Base-by-base conservation (phyloP, 495 filamentous ascomycete genomes). In the Penicillium maclennaniae region DNA sequence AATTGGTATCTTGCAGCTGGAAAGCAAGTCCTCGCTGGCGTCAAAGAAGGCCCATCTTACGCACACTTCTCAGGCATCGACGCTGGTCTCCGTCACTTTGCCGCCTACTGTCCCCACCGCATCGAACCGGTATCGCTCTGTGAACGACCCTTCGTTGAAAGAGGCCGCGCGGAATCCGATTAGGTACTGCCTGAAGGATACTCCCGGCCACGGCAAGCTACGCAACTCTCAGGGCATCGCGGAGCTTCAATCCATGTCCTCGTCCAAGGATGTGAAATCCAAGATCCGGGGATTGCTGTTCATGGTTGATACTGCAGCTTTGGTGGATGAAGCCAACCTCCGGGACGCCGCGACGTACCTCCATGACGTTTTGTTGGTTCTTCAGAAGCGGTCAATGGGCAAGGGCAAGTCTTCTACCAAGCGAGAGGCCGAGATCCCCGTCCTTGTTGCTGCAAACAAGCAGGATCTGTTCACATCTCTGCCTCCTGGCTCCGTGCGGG, bases 161-260 rank as follows among this genome's bases (percentile, higher is more conserved):
- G 69, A 81, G n/a, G 77, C 81, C 54, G 79, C 85, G 54, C 83
- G 80, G 46, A 91, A 96, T 68, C 80, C 84, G 49, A 81, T 87
- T 62, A 86, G 79, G 45, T 92, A 96, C 70, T 77, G 88, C 44
- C 71, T 97, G 23, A 69, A 83, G 62, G 92, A 98, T 74, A 97
- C 93, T 4, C 92, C 92, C 1, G 92, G 92, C 49, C 93, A 97
- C 77, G 91, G 90, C 46, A 98, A 98, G 67, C 83, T 97, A 7
- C 89, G 93, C 43, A 76, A 54, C 60, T 80, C 67, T 68, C 72
- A 76, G 42, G 72, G 68, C 4, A 54, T 77, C 26, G 58, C 72
- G 9, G 64, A 72, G 53, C 61, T 78, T 4, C 51, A 62, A 47
- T 61, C 65, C 17, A 79, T 73, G 76, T 69, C 67, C 44, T 59